Percentiles rank a stretch among this genome's conserved stretches.
Evolutionary conservation across 2,329 filamentous ascomycete species (phyloP).

Genomic region (Colletotrichum melonis): DNA sequence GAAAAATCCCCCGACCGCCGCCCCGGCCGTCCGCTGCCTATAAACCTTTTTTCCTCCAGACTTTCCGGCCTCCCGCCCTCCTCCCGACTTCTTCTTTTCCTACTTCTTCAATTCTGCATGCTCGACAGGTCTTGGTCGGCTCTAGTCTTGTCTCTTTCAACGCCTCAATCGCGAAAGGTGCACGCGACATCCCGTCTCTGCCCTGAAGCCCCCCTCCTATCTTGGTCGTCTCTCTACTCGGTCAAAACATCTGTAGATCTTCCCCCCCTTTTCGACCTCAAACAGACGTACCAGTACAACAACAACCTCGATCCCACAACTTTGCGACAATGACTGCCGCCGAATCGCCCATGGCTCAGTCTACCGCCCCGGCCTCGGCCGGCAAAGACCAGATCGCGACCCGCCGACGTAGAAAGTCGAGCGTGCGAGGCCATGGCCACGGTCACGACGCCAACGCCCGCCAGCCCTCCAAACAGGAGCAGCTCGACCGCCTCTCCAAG

Average conservation of each 20-base stretch:
- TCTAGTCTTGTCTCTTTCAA: background rate
- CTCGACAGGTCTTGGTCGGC: slow-evolving; percentile 11
- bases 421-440: slow-evolving; percentile 28
- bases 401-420: slow-evolving; percentile 34
- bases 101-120: background rate
- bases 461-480: slow-evolving; percentile 25
- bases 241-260: background rate
- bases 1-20: slow-evolving; percentile 32
- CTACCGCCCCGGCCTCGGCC: slow-evolving; percentile 7
- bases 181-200: background rate
- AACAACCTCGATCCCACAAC: background rate
- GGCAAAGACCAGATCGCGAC: slow-evolving; percentile 28
- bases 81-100: background rate
- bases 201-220: too few relatives aligned
- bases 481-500: slow-evolving; percentile 31
- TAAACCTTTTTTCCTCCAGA: slow-evolving; percentile 2
- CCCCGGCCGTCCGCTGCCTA: background rate
- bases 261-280: background rate
- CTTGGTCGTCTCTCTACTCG: background rate
- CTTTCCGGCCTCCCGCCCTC: background rate
- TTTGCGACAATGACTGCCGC: slow-evolving; percentile 26
- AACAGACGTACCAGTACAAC: background rate
- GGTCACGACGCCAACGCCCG: background rate
- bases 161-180: background rate
- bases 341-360: slow-evolving; percentile 22